Evolutionary conservation across 1,284 basidiomycete species (phyloP), one percentile per base, ranked within the genome.

Genomic region (Moesziomyces globuligerus): DNA sequence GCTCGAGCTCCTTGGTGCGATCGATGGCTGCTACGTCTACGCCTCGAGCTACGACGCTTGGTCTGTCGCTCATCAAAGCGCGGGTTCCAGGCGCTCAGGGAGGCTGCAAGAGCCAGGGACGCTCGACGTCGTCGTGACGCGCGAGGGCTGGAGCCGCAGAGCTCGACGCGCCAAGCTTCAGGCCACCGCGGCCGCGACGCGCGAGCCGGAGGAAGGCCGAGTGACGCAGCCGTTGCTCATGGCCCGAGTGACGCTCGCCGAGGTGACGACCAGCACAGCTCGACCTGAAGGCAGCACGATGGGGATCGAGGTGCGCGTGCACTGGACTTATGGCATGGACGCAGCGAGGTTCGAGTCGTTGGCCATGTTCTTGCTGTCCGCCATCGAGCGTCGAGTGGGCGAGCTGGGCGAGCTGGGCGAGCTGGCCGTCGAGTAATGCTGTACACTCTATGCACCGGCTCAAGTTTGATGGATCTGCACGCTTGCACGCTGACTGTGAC

Each of bases 331-430:
- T 15, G 69, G 69, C 26, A 20, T 37, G 21, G 55, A 64, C 13
- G 29, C 28, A 23, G 47, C 55, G 42, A 55, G 46, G 38, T 72
- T 62, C 47, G 69, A 72, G 37, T 62, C 58, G 3, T 70, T 70
- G 48, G 67, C 67, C 43, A 64, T 55, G 51, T 62, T 57, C 21
- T n/a, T 69, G 18, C 34, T 69, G 7, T 44, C 48, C 17, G 54
- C 59, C 4, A 25, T 69, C 15, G 59, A 62, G 17, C 39, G 47
- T 1, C 47, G 37, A 15, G 38, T 51, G 1, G 34, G 39, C 2
- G 29, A 32, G 13, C 13, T 32, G 29, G n/a, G n/a, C n/a, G n/a
- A n/a, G n/a, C n/a, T n/a, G n/a, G n/a, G n/a, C n/a, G n/a, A n/a
- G n/a, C n/a, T n/a, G n/a, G n/a, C n/a, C n/a, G n/a, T n/a, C n/a